Base-by-base conservation (phyloP, 768 basidiomycete genomes). In the Candolleomyces efflorescens region DNA sequence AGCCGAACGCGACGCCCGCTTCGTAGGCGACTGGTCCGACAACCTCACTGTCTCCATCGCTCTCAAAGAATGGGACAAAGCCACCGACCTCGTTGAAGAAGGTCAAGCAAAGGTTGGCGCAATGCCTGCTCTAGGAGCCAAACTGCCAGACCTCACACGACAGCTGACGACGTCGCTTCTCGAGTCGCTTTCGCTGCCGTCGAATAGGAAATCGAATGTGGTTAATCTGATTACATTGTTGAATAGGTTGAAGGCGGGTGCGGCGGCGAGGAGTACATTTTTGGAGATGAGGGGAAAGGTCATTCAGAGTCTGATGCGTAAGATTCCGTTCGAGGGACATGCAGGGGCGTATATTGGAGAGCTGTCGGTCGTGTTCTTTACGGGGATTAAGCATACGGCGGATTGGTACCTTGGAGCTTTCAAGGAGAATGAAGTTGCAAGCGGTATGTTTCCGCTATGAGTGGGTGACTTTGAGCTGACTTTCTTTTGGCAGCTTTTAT, bases 361-460 rank as follows among this genome's bases (percentile, higher is more conserved):
- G 66, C 77, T 98, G 36, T 85, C 93, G 2, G 79, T 94, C 43
- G 91, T 98, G 0, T 84, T 88, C 58, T 98, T 98, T 65, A 97
- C 94, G 0, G 87, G 92, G 1, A 90, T 99, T 69, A 95, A 97
- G 69, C 93, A 98, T 67, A 97, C 95, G 1, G 92, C 92, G 13
- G 96, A 99, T 72, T 99, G 97, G 97, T 99, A 92, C 71, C 77
- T 98, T 63, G 87, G 89, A 0, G 94, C 93, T 56, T 99, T 97
- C 73, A 91, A 89, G 70, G 97, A 98, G 71, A 94, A 97, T 67
- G 87, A 94, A 62, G 91, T 92, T 60, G 89, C 96, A 0, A 95
- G 93, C 58, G 83, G 96, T 96, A 64, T 61, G 92, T 78, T 0
- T 49, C 38, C 37, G 61, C 50, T 54, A 50, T 54, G 0, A 22